Evolutionary conservation across 208 protist species (phyloP), one percentile per base, ranked within the genome.

Genomic region (Vickermania ingenoplastis): DNA sequence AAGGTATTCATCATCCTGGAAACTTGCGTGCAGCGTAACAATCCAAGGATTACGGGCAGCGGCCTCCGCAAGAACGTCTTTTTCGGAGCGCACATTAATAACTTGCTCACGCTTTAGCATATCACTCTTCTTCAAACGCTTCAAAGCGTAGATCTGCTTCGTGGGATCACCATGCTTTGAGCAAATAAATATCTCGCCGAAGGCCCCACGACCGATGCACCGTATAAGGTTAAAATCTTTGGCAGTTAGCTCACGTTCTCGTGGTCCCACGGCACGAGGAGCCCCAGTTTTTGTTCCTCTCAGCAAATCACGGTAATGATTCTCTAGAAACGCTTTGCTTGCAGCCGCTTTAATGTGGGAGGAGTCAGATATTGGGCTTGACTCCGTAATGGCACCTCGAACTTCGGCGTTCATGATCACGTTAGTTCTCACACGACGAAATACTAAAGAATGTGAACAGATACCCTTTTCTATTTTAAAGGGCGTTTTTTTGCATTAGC

Each of bases 71-170:
- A 97, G 78, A 29, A 96, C 78, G 36, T 96, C 86, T 63, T 94
- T 94, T 64, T 97, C 91, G 0, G 88, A 89, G 26, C 90, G 73
- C 22, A 94, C 86, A 59, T 96, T 88, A 7, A 82, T 57, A 14
- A 96, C 86, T 51, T 97, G 93, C 50, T 91, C 86, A 61, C 84
- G 83, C 21, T 72, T 71, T 31, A 96, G 76, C 91, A 97, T 96
- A 52, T 96, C 91, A 30, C 79, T 76, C 72, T 97, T 97, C 23
- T 86, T 79, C 57, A 97, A 67, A 4, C 81, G 81, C 67, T 97
- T 97, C 14, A 97, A 67, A 0, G 93, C 93, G 55, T 94, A 92
- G 28, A 96, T 70, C 36, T 86, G 69, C 31, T 78, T 69, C 1
- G 80, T 69, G 24, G 59, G 31, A 50, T 92, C 81, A 25, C 66